Conservation (phyloP, 176 grass and related monocot species). For the Pharus latifolius region DNA sequence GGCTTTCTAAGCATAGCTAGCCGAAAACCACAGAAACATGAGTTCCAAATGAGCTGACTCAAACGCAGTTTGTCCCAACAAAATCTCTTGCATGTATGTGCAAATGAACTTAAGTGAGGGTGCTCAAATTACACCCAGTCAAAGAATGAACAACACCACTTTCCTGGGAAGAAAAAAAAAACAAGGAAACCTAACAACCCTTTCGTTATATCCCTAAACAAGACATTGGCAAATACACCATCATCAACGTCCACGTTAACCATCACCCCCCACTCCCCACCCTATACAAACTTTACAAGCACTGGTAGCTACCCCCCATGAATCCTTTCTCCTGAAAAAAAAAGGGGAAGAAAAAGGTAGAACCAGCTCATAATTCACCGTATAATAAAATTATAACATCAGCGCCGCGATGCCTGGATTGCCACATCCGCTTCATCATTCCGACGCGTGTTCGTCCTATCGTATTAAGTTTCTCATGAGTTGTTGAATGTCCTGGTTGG, state of each 20-base stretch:
- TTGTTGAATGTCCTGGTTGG: background rate
- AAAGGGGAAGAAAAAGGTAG: slow-evolving; percentile 30
- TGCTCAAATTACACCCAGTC: slow-evolving; percentile 71
- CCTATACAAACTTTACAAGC: slow-evolving; percentile 86
- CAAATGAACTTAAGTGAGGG: slow-evolving; percentile 37
- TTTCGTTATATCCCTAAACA: slow-evolving; percentile 21
- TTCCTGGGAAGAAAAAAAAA: background rate
- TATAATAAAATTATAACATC: slow-evolving; percentile 37
- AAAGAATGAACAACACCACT: slow-evolving; percentile 61
- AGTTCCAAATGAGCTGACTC: background rate
- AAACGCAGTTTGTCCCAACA: background rate
- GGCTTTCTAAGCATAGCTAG: too few relatives aligned
- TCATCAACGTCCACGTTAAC: slow-evolving; percentile 24
- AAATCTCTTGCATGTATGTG: slow-evolving; percentile 23
- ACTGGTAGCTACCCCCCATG: slow-evolving; percentile 27
- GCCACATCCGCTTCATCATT: slow-evolving; percentile 20
- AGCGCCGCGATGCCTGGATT: slow-evolving; percentile 1
- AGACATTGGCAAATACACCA: slow-evolving; percentile 26
- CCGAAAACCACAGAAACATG: too few relatives aligned
- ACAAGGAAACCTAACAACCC: slow-evolving; percentile 33
- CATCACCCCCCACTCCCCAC: slow-evolving; percentile 28
- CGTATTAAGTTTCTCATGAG: background rate
- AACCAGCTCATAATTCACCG: slow-evolving; percentile 36
- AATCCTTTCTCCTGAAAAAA: slow-evolving; percentile 51
- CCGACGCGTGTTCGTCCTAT: background rate